Conservation (phyloP, 345 rosid genomes). For the Pseudoturritis turrita region DNA sequence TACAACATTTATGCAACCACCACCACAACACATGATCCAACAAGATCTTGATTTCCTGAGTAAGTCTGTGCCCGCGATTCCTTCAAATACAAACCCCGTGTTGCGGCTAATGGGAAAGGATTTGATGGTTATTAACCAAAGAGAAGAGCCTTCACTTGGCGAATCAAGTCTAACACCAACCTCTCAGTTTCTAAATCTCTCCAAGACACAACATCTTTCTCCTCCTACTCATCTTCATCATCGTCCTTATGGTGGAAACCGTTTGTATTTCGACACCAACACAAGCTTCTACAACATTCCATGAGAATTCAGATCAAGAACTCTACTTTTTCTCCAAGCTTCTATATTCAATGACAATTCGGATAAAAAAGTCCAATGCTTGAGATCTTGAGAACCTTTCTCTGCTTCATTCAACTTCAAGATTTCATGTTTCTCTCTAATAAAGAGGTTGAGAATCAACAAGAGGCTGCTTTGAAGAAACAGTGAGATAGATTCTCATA, state of each 20-base stretch:
- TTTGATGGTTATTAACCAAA: slow-evolving; percentile 82
- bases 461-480: slow-evolving; percentile 17
- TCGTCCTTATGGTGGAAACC: slow-evolving; percentile 1
- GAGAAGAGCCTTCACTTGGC: slow-evolving; percentile 32
- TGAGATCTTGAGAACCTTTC: slow-evolving; percentile 1
- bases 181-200: slow-evolving; percentile 14
- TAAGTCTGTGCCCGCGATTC: slow-evolving; percentile 4
- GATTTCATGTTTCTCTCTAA: slow-evolving; percentile 5
- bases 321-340: neutral
- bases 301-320: slow-evolving; percentile 19
- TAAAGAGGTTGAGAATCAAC: slow-evolving; percentile 17
- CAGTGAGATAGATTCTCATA: slow-evolving; percentile 1
- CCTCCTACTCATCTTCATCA: slow-evolving; percentile 7
- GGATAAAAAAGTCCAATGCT: neutral
- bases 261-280: neutral
- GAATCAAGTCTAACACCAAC: neutral
- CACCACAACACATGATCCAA: neutral
- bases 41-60: slow-evolving; percentile 10
- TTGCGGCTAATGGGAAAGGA: slow-evolving; percentile 97
- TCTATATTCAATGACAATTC: slow-evolving; percentile 1
- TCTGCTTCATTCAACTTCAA: slow-evolving; percentile 3
- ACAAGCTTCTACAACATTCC: slow-evolving; percentile 19
- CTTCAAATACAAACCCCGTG: slow-evolving; percentile 59
- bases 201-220: slow-evolving; percentile 7
- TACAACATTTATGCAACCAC: neutral